These are phyloP conservation scores for Lactarius akahatsu DNA, from an alignment of 768 basidiomycete genomes.

Conservation along the genomic window DNA sequence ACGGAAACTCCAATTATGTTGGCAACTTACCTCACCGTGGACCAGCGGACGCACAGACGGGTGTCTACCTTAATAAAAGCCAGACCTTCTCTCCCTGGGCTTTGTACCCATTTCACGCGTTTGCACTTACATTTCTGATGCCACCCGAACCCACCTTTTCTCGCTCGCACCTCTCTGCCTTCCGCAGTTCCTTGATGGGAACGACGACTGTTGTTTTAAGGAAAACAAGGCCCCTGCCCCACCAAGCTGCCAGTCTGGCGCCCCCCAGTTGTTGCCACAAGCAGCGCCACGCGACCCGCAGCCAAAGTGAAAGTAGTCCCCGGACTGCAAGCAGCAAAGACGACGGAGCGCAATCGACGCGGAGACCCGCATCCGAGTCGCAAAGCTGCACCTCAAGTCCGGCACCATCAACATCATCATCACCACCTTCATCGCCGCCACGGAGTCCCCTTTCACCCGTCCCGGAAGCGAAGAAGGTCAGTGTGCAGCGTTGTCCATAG, in stretches of 20 bases:
- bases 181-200: neutral
- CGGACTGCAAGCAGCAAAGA: neutral
- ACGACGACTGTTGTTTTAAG: neutral
- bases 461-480: slow-evolving; percentile 5
- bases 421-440: neutral
- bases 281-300: neutral
- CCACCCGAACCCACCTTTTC: neutral
- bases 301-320: neutral
- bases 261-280: neutral
- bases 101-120: neutral
- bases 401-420: neutral
- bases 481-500: neutral
- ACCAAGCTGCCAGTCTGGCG: neutral
- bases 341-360: neutral
- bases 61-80: slow-evolving; percentile 6
- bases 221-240: neutral
- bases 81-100: neutral
- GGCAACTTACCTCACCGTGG: neutral
- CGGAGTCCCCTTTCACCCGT: neutral
- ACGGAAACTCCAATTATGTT: slow-evolving; percentile 13
- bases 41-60: neutral
- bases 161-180: neutral
- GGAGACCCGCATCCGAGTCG: neutral
- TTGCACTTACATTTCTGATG: neutral
- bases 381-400: neutral